Percentiles rank a stretch among this genome's conserved stretches.
These are phyloP conservation scores for Talaromyces sp. DNA, from an alignment of 2,329 filamentous ascomycete species.

Conservation along the genomic window DNA sequence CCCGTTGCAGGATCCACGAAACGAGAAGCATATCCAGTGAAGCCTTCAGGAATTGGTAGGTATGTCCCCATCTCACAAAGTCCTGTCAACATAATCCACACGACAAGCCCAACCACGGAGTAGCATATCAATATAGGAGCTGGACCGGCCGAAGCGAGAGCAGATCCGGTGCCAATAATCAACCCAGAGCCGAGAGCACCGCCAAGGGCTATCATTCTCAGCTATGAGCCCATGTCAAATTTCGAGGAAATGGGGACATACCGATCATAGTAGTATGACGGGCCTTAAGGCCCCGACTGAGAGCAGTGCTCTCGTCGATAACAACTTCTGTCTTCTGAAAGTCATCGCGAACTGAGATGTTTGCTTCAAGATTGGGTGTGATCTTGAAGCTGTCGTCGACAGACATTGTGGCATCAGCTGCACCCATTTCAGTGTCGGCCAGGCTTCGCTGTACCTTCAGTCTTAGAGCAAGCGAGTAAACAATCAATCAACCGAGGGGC, in stretches of 20 bases:
- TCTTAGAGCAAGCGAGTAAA: background rate
- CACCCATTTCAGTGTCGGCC: background rate
- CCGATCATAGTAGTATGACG: constrained; percentile 44
- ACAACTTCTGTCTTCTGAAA: constrained; percentile 17
- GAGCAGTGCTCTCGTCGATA: constrained; percentile 29
- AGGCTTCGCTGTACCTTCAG: background rate
- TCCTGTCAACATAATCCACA: constrained; percentile 77
- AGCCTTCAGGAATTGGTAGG: constrained; percentile 73
- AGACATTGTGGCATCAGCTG: background rate
- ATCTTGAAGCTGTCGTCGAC: constrained; percentile 2
- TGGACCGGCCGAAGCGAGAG: constrained; percentile 28
- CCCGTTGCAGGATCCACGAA: constrained; percentile 79
- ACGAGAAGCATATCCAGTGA: constrained; percentile 74
- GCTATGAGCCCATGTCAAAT: background rate
- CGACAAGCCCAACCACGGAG: constrained; percentile 51
- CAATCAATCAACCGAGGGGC: background rate
- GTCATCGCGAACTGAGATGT: constrained; percentile 16
- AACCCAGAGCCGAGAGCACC: constrained; percentile 44
- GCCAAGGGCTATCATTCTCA: constrained; percentile 34
- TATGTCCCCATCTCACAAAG: constrained; percentile 83
- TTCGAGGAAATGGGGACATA: constrained; percentile 16
- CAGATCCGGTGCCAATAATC: constrained; percentile 41
- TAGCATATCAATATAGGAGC: constrained; percentile 45
- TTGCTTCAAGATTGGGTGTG: background rate
- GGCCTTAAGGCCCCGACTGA: constrained; percentile 43